Base-by-base conservation (phyloP, 441 rosid species). In the Eruca vesicaria region DNA sequence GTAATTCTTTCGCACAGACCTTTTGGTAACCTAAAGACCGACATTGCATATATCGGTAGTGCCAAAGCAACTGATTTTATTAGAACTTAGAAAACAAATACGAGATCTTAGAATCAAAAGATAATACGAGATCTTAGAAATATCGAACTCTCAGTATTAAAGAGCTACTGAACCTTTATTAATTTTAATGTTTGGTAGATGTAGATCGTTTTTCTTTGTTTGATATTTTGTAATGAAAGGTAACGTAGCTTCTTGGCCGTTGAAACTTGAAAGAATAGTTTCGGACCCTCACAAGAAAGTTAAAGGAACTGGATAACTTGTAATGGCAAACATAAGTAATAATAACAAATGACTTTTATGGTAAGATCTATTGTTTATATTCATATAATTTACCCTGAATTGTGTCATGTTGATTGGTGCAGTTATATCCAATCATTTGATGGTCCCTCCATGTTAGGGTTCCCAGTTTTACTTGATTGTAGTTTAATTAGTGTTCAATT, bases 281-380 rank as follows among this genome's bases (percentile, higher is more conserved):
- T 50, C 11, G 11, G 23, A 50, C 55, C 55, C 55, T 48, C 55
- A 21, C 55, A 16, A 16, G 56, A 18, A 16, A 50, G 18, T n/a
- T 18, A 50, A 50, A 50, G 56, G 23, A 50, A 48, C 16, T 50
- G 23, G 56, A 50, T 50, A 50, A 18, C 21, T 18, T 50, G 56
- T 50, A 50, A 50, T 50, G 56, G 56, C 56, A 50, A 50, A 50
- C 56, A 50, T 50, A 50, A 63, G 86, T 69, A 74, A 88, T 88
- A 77, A 90, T 88, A 57, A 63, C 88, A 73, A 73, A 75, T 68
- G 89, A 85, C 89, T 85, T 86, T 86, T 73, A 79, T 75, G 83
- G 78, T 85, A 61, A 60, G 56, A 50, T 9, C 71, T 7, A 67
- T 72, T 65, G 61, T n/a, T 56, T 21, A 56, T 50, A 55, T 63